These are phyloP conservation scores for Venturia aucupariae DNA, from an alignment of 2,329 filamentous ascomycete species.

Conservation along the genomic window DNA sequence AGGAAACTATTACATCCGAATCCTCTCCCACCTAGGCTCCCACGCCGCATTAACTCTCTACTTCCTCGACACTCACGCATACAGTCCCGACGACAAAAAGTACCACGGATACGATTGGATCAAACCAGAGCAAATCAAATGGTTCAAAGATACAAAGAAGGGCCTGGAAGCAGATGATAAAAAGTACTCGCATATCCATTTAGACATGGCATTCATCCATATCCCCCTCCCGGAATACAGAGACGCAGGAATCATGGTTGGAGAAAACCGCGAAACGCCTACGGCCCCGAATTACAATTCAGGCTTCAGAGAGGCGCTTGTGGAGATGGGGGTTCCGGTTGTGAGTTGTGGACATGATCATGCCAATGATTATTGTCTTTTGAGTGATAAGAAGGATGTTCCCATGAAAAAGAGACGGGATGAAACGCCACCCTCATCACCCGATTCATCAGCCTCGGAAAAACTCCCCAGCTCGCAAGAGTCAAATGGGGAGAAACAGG, in stretches of 20 bases:
- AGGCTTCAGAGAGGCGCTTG: constrained; percentile 82
- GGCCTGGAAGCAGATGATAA: constrained; percentile 56
- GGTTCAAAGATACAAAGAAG: constrained; percentile 76
- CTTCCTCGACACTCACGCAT: constrained; percentile 84
- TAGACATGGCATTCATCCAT: constrained; percentile 95
- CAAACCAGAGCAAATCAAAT: constrained; percentile 86
- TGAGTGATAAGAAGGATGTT: constrained; percentile 39
- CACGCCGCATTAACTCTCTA: constrained; percentile 94
- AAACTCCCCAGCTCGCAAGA: neutral
- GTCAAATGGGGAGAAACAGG: neutral
- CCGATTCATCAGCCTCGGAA: no score
- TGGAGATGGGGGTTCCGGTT: constrained; percentile 75
- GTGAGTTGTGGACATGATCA: constrained; percentile 94
- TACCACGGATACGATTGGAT: constrained; percentile 97
- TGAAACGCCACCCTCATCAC: neutral
- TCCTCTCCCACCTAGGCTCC: constrained; percentile 68
- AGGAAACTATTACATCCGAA: constrained; percentile 89
- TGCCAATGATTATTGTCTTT: constrained; percentile 90
- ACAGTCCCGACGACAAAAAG: constrained; percentile 79
- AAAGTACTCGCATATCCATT: constrained; percentile 83
- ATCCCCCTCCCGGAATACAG: constrained; percentile 90
- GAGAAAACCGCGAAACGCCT: constrained; percentile 70
- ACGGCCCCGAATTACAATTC: constrained; percentile 87
- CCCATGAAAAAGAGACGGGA: neutral
- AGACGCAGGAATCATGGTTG: constrained; percentile 49